phyloP scores from a whole-genome alignment of 1,139 yeast genomes.

The Yamadazyma oceani region DNA sequence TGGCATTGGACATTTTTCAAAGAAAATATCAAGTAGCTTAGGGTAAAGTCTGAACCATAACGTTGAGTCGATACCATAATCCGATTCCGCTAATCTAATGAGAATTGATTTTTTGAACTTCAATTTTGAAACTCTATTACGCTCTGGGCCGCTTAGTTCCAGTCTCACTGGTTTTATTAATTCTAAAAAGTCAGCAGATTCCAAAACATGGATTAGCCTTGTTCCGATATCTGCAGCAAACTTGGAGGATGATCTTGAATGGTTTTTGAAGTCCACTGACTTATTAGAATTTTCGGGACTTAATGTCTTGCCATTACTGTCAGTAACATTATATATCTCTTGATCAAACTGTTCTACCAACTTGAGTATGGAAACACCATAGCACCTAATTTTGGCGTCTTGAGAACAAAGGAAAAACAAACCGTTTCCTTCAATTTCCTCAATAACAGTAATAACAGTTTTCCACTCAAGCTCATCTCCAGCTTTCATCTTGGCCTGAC shows the following conservation, averaged over 20 bases:
- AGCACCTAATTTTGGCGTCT: constrained; percentile 69
- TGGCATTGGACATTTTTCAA: constrained; percentile 85
- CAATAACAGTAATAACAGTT: constrained; percentile 77
- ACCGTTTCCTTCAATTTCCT: constrained; percentile 96
- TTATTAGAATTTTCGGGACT: constrained; percentile 7
- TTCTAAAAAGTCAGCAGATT: constrained; percentile 66
- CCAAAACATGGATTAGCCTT: constrained; percentile 75
- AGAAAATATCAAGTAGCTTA: constrained; percentile 65
- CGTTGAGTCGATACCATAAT: constrained; percentile 93
- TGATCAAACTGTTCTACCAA: constrained; percentile 83
- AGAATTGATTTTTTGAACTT: constrained; percentile 64
- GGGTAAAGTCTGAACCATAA: constrained; percentile 93
- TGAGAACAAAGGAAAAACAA: constrained; percentile 88
- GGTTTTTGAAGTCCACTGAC: constrained; percentile 21
- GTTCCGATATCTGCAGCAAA: constrained; percentile 81
- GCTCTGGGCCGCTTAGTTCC: constrained; percentile 80
- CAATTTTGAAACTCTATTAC: constrained; percentile 66
- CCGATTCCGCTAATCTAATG: constrained; percentile 79
- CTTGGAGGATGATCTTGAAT: constrained; percentile 63
- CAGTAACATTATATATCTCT: constrained; percentile 60
- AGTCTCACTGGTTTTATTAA: constrained; percentile 57
- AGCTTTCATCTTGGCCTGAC: constrained; percentile 31
- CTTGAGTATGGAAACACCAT: constrained; percentile 72
- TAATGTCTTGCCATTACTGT: constrained; percentile 10
- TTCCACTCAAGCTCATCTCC: constrained; percentile 77